These are phyloP conservation scores for Taphrina confusa DNA, from an alignment of 1,139 yeast genomes.

Conservation along the genomic window DNA sequence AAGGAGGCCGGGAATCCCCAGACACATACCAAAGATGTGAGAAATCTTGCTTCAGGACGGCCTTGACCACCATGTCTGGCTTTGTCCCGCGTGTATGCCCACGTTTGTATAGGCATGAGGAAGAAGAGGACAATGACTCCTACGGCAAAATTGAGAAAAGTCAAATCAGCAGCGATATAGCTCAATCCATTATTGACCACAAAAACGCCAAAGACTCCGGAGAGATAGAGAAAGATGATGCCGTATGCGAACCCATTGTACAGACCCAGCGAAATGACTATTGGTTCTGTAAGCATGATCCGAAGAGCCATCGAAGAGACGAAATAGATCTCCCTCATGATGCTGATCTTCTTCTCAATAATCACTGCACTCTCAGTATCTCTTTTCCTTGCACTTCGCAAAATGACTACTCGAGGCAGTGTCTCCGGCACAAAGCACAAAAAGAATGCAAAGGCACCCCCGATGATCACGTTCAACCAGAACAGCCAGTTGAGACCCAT, in stretches of 20 bases:
- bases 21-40: slow-evolving; percentile 21
- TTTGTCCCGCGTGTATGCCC: slow-evolving; percentile 30
- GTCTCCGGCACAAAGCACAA: slow-evolving; percentile 42
- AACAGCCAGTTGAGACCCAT: slow-evolving; percentile 64
- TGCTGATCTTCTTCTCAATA: slow-evolving; percentile 9
- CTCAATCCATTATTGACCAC: slow-evolving; percentile 30
- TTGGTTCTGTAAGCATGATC: slow-evolving; percentile 75
- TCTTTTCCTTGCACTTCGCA: neutral
- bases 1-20: slow-evolving; percentile 36
- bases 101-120: slow-evolving; percentile 43
- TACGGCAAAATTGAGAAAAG: slow-evolving; percentile 33
- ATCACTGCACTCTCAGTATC: neutral
- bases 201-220: slow-evolving; percentile 35
- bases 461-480: slow-evolving; percentile 60
- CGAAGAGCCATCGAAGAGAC: slow-evolving; percentile 51
- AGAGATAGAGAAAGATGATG: slow-evolving; percentile 52
- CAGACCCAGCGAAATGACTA: slow-evolving; percentile 74
- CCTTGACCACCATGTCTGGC: slow-evolving; percentile 27
- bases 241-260: slow-evolving; percentile 90
- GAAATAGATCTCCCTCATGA: slow-evolving; percentile 19
- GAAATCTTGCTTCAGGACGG: slow-evolving; percentile 36
- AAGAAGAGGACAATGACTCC: slow-evolving; percentile 33
- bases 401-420: slow-evolving; percentile 31
- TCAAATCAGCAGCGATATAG: slow-evolving; percentile 31
- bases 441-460: slow-evolving; percentile 53